phyloP scores from a whole-genome alignment of 352 stramenopile species.

The Phytophthora sp. region DNA sequence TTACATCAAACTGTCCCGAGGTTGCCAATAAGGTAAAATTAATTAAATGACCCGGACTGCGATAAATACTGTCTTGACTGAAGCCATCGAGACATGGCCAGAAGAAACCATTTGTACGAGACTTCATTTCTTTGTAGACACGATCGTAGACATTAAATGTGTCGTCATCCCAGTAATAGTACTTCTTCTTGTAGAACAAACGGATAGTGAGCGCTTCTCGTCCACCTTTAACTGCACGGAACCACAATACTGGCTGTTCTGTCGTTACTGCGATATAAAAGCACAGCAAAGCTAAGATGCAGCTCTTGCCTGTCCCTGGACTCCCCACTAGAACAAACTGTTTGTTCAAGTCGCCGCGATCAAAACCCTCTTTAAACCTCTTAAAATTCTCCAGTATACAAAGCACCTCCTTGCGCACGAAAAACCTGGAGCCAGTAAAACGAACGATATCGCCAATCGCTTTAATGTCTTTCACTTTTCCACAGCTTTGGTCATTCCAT shows the following conservation, averaged over 20 bases:
- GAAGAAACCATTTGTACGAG: no score
- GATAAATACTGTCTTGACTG: no score
- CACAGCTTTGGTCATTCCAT: not conserved
- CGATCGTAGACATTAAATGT: not conserved
- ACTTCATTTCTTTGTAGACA: no score
- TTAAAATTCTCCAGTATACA: not conserved
- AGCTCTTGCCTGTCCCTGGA: constrained; percentile 20
- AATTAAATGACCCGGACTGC: no score
- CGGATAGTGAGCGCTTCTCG: not conserved
- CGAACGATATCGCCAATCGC: constrained; percentile 7
- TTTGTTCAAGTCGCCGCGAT: not conserved
- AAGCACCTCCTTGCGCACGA: constrained; percentile 16
- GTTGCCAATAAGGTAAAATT: not conserved
- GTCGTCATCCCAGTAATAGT: constrained; percentile 4
- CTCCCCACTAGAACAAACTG: constrained; percentile 13
- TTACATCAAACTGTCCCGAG: no score
- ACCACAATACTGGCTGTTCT: constrained; percentile 7
- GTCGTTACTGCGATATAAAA: constrained; percentile 3
- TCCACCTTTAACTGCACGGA: not conserved
- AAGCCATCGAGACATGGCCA: constrained; percentile 5
- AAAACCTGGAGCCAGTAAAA: constrained; percentile 15
- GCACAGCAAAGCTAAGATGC: constrained; percentile 14
- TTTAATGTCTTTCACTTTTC: constrained; percentile 6
- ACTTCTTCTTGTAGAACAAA: constrained; percentile 7
- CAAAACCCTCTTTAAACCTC: not conserved